A percentile compares a stretch with the other conserved stretches of the same genome.
phyloP scores from a whole-genome alignment of 208 protist species.

The Crithidia sp. region DNA sequence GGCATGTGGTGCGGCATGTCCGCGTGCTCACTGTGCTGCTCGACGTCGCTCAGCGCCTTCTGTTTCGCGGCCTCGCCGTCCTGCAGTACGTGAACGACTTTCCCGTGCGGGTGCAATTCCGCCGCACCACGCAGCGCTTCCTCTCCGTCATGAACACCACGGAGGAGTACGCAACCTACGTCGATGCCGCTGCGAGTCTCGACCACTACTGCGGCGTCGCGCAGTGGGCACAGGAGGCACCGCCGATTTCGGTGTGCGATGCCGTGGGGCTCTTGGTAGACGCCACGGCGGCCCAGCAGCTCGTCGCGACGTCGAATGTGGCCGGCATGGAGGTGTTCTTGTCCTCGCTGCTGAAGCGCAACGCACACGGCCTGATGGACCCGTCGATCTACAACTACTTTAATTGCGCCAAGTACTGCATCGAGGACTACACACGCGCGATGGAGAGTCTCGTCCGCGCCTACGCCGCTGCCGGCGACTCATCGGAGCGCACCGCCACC shows the following conservation, averaged over 20 bases:
- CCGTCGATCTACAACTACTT: slow-evolving; percentile 52
- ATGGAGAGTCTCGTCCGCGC: slow-evolving; percentile 42
- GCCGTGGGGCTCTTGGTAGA: slow-evolving; percentile 45
- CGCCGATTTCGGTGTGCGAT: slow-evolving; percentile 35
- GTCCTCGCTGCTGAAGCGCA: slow-evolving; percentile 47
- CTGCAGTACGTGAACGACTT: slow-evolving; percentile 38
- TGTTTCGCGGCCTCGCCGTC: slow-evolving; percentile 12
- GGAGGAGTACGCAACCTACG: slow-evolving; percentile 48
- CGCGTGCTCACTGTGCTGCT: slow-evolving; percentile 12
- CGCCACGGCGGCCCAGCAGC: slow-evolving; percentile 31
- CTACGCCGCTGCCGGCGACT: slow-evolving; percentile 23
- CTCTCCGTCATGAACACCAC: slow-evolving; percentile 64
- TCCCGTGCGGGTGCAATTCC: slow-evolving; percentile 35
- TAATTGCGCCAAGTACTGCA: slow-evolving; percentile 47
- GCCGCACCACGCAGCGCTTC: slow-evolving; percentile 50
- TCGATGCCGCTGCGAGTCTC: slow-evolving; percentile 33
- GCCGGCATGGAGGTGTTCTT: slow-evolving; percentile 45
- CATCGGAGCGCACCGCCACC: not conserved
- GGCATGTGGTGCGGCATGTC: not conserved
- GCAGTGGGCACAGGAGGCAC: slow-evolving; percentile 39
- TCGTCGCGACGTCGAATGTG: slow-evolving; percentile 32
- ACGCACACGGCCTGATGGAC: slow-evolving; percentile 56
- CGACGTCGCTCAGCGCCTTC: not conserved
- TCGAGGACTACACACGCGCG: slow-evolving; percentile 51
- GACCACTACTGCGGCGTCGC: slow-evolving; percentile 52